Evolutionary conservation across 768 basidiomycete species (phyloP).

Genomic region (Lactifluus rugatus): DNA sequence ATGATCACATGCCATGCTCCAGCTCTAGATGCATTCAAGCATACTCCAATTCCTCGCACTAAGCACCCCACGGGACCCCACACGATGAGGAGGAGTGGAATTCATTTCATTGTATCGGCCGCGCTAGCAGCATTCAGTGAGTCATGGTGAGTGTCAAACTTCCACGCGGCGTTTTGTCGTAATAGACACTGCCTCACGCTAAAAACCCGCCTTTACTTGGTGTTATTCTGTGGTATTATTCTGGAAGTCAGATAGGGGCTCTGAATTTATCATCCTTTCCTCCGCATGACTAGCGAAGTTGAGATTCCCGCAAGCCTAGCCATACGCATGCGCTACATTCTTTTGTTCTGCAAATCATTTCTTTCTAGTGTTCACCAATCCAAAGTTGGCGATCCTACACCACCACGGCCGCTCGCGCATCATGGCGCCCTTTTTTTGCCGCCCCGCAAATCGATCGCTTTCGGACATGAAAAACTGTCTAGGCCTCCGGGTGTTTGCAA

Average conservation of each 20-base stretch:
- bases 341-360: background rate
- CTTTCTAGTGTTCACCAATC: background rate
- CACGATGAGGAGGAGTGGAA: slow-evolving; percentile 6
- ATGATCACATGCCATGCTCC: slow-evolving; percentile 10
- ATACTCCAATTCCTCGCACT: background rate
- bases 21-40: slow-evolving; percentile 7
- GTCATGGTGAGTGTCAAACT: background rate
- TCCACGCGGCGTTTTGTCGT: slow-evolving; percentile 4
- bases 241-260: background rate
- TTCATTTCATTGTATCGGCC: slow-evolving; percentile 12
- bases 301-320: background rate
- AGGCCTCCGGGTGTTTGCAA: background rate
- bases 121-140: slow-evolving; percentile 11
- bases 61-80: slow-evolving; percentile 14
- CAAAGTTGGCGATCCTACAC: background rate
- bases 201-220: background rate
- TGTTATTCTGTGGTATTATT: background rate
- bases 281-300: background rate
- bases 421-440: background rate
- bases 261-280: background rate
- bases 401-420: background rate
- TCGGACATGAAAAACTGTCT: slow-evolving; percentile 12
- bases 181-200: background rate
- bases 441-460: slow-evolving; percentile 5
- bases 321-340: background rate